phyloP scores from a whole-genome alignment of 2,329 filamentous ascomycete species.

The Blastomyces silverae region DNA sequence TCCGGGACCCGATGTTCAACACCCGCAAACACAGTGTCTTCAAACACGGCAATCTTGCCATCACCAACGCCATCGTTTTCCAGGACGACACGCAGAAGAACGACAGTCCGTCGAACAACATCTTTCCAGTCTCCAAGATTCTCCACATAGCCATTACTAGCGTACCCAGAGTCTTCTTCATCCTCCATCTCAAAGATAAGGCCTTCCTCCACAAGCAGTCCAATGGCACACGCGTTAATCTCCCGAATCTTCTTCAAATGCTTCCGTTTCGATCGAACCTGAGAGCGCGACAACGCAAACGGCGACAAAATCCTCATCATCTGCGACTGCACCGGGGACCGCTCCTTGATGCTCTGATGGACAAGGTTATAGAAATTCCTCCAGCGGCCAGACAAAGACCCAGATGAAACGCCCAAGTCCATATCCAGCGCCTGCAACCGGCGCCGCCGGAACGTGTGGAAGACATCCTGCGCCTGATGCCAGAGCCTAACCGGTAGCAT shows the following conservation, averaged over 20 bases:
- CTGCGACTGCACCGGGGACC: constrained; percentile 64
- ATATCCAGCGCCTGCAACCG: constrained; percentile 25
- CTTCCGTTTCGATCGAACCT: constrained; percentile 67
- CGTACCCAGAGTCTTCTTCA: constrained; percentile 54
- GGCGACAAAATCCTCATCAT: constrained; percentile 67
- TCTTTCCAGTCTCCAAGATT: constrained; percentile 57
- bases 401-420: constrained; percentile 17
- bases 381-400: constrained; percentile 42
- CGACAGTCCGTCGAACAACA: constrained; percentile 70
- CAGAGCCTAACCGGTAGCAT: constrained; percentile 71
- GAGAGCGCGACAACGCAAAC: constrained; percentile 64
- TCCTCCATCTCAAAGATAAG: constrained; percentile 60
- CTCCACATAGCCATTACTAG: constrained; percentile 44
- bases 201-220: constrained; percentile 80
- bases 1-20: constrained; percentile 57
- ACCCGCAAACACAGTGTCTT: constrained; percentile 49
- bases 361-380: constrained; percentile 72
- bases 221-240: constrained; percentile 77
- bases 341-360: constrained; percentile 64
- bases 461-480: constrained; percentile 64
- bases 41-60: constrained; percentile 48
- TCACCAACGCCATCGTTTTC: constrained; percentile 61
- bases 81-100: constrained; percentile 79
- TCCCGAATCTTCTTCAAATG: constrained; percentile 65
- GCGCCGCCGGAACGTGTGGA: constrained; percentile 45